These are phyloP conservation scores for Aspergillus homomorphus DNA, from an alignment of 495 filamentous ascomycete species.

Conservation along the genomic window DNA sequence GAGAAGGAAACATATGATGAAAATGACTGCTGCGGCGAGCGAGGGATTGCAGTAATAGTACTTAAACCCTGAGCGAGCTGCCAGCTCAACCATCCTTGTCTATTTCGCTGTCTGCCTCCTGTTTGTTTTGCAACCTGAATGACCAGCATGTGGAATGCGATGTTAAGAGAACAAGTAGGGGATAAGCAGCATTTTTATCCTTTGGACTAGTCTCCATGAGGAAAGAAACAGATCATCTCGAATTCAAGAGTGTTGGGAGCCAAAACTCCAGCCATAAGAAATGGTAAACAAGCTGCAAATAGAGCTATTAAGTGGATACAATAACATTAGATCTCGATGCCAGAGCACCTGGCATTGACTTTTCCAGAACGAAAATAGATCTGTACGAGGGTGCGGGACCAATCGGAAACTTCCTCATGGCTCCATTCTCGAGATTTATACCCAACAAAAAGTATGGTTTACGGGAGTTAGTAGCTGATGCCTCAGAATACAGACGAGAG, in stretches of 20 bases:
- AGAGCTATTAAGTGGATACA: background rate
- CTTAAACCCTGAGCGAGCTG: background rate
- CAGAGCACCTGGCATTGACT: background rate
- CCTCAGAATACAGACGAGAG: background rate
- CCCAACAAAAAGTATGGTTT: background rate
- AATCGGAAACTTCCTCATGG: background rate
- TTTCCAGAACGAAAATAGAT: background rate
- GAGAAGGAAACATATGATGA: conserved; percentile 46
- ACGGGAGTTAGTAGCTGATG: background rate
- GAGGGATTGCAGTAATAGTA: conserved; percentile 33
- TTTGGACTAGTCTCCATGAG: background rate
- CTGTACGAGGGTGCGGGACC: background rate
- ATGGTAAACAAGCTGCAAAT: background rate
- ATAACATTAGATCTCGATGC: background rate
- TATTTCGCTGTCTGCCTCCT: background rate
- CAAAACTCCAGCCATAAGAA: background rate
- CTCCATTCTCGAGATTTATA: conserved; percentile 8
- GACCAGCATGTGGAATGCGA: too few species aligned
- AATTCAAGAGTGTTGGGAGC: background rate
- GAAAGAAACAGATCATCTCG: background rate
- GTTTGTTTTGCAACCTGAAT: too few species aligned
- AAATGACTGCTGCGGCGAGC: conserved; percentile 46
- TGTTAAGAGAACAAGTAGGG: background rate
- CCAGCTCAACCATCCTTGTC: background rate
- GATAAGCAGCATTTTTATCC: background rate